Percentiles rank a stretch among this genome's conserved stretches.
Conservation (phyloP, 2,329 filamentous ascomycete genomes). For the Colletotrichum higginsianum region DNA sequence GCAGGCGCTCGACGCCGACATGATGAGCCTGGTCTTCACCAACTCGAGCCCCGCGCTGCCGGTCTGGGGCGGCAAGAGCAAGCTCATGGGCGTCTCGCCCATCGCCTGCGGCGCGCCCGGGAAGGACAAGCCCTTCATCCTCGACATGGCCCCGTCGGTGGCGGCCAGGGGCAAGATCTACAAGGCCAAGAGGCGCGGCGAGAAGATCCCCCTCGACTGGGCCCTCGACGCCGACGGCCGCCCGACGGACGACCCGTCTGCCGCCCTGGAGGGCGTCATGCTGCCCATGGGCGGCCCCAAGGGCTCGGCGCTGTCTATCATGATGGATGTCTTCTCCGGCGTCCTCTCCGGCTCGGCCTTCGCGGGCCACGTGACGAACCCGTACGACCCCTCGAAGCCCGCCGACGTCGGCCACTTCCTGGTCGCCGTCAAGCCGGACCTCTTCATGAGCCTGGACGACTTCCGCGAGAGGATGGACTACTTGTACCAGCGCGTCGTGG, state of each 20-base stretch:
- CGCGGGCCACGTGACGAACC: constrained; percentile 81
- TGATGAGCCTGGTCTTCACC: constrained; percentile 81
- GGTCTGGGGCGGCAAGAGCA: constrained; percentile 77
- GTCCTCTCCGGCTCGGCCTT: constrained; percentile 84
- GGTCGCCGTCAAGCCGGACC: constrained; percentile 79
- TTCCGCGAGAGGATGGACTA: constrained; percentile 75
- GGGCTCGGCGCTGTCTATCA: constrained; percentile 81
- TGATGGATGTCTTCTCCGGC: constrained; percentile 93
- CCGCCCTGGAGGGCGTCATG: constrained; percentile 84
- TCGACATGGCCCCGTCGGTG: constrained; percentile 82
- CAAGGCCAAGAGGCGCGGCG: constrained; percentile 76
- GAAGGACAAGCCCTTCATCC: constrained; percentile 73
- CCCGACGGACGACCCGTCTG: constrained; percentile 79
- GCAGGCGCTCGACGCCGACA: constrained; percentile 79
- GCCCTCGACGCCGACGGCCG: constrained; percentile 80
- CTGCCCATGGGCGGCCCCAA: constrained; percentile 89
- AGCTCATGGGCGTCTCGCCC: constrained; percentile 81
- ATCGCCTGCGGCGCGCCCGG: constrained; percentile 84
- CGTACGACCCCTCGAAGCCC: constrained; percentile 79
- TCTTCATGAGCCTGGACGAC: constrained; percentile 80
- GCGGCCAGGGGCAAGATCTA: constrained; percentile 82
- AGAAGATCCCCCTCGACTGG: constrained; percentile 81
- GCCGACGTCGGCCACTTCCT: constrained; percentile 84
- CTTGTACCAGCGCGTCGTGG: constrained; percentile 68
- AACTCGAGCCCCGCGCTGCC: constrained; percentile 82